Evolutionary conservation across 768 basidiomycete species (phyloP).

Genomic region (Leucogyrophana mollusca): DNA sequence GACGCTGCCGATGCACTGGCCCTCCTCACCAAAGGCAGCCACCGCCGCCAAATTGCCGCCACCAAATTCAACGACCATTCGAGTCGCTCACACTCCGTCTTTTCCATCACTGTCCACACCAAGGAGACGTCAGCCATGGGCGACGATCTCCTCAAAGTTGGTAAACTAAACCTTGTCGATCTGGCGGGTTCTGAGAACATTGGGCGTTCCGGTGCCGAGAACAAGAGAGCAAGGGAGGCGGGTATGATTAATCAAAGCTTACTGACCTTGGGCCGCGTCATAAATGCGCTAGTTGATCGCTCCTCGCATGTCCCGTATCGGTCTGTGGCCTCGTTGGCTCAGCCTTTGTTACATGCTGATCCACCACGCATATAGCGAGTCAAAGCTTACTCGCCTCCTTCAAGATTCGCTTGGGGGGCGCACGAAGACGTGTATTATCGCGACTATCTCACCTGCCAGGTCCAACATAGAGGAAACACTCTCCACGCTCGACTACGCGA

Average conservation of each 20-base stretch:
- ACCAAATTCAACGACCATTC: conserved; percentile 99
- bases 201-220: conserved; percentile 91
- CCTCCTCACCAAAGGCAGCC: conserved; percentile 85
- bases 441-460: conserved; percentile 91
- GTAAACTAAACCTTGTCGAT: conserved; percentile 96
- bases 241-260: conserved; percentile 99
- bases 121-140: conserved; percentile 78
- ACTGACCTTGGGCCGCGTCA: conserved; percentile 94
- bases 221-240: conserved; percentile 92
- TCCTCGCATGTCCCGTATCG: conserved; percentile 93
- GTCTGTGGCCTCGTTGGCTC: conserved; percentile 35
- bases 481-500: conserved; percentile 95
- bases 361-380: conserved; percentile 59
- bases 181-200: conserved; percentile 98
- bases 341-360: neutral
- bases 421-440: conserved; percentile 97
- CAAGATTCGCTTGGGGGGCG: conserved; percentile 95
- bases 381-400: conserved; percentile 82
- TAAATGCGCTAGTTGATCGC: conserved; percentile 92
- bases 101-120: conserved; percentile 92
- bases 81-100: conserved; percentile 96
- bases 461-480: conserved; percentile 96
- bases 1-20: conserved; percentile 80
- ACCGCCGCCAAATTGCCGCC: conserved; percentile 88
- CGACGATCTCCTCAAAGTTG: conserved; percentile 88